phyloP scores from a whole-genome alignment of 768 basidiomycete species.

The Epithele typhae region DNA sequence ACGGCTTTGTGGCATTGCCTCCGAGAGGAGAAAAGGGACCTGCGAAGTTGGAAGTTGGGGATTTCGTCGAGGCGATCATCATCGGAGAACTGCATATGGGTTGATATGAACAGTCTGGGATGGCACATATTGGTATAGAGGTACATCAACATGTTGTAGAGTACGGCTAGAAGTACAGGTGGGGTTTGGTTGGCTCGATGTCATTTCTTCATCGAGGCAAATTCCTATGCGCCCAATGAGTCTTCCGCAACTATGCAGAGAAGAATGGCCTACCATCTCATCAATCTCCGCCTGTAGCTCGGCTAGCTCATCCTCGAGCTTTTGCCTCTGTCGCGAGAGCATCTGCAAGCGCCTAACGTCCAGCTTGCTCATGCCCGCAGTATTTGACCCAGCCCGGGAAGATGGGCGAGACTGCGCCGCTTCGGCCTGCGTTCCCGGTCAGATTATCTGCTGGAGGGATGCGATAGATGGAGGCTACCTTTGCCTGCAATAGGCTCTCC shows the following conservation, averaged over 20 bases:
- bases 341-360: slow-evolving; percentile 64
- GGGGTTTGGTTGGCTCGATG: not conserved
- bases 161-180: not conserved
- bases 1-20: slow-evolving; percentile 73
- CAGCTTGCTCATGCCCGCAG: slow-evolving; percentile 54
- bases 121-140: not conserved
- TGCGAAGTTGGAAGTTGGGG: slow-evolving; percentile 47
- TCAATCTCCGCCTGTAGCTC: slow-evolving; percentile 60
- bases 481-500: slow-evolving; percentile 55
- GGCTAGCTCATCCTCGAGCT: slow-evolving; percentile 58
- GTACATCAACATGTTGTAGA: slow-evolving; percentile 10
- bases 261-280: slow-evolving; percentile 38
- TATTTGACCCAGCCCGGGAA: slow-evolving; percentile 36
- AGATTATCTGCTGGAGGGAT: no score
- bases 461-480: slow-evolving; percentile 37
- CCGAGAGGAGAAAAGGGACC: slow-evolving; percentile 29
- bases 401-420: slow-evolving; percentile 40
- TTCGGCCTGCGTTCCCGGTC: slow-evolving; percentile 64
- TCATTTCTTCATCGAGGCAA: slow-evolving; percentile 22
- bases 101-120: not conserved
- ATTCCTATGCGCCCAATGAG: slow-evolving; percentile 11
- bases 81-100: slow-evolving; percentile 58
- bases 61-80: slow-evolving; percentile 53
- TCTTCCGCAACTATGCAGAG: no score
- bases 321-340: slow-evolving; percentile 61